Conservation (phyloP, 345 rosid genomes). For the Ceriops zippeliana region DNA sequence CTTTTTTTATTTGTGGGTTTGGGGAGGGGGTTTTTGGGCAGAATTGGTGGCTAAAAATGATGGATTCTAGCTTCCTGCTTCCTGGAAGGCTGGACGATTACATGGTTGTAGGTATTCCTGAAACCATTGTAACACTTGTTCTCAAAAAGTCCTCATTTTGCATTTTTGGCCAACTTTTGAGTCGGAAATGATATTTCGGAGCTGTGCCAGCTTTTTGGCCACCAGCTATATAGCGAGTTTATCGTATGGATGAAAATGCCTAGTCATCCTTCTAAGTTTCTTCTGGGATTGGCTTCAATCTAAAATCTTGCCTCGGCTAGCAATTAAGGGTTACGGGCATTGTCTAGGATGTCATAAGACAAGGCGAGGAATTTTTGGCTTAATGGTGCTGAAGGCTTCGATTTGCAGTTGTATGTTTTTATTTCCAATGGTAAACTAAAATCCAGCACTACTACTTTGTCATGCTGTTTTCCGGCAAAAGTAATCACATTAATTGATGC, state of each 20-base stretch:
- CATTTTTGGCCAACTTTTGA: not conserved
- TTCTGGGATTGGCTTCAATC: no score
- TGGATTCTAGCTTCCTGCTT: constrained; percentile 13
- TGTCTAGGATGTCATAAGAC: no score
- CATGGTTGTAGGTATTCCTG: not conserved
- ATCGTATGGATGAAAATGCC: no score
- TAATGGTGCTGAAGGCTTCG: no score
- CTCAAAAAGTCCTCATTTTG: not conserved
- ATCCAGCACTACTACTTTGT: not conserved
- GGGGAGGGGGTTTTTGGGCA: not conserved
- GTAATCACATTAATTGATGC: not conserved
- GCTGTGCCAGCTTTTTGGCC: no score
- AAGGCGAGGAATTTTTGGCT: no score
- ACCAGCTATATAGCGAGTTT: no score
- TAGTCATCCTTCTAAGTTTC: no score
- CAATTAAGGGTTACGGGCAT: no score
- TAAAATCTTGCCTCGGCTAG: no score
- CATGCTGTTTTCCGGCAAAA: not conserved
- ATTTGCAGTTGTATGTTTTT: no score
- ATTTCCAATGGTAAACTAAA: no score
- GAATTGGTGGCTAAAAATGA: constrained; percentile 9
- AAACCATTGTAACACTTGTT: constrained; percentile 5
- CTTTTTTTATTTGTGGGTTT: not conserved
- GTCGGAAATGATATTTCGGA: not conserved
- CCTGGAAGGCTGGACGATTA: constrained; percentile 1